Base-by-base conservation (phyloP, 768 basidiomycete genomes). In the Pleurotus platypus region DNA sequence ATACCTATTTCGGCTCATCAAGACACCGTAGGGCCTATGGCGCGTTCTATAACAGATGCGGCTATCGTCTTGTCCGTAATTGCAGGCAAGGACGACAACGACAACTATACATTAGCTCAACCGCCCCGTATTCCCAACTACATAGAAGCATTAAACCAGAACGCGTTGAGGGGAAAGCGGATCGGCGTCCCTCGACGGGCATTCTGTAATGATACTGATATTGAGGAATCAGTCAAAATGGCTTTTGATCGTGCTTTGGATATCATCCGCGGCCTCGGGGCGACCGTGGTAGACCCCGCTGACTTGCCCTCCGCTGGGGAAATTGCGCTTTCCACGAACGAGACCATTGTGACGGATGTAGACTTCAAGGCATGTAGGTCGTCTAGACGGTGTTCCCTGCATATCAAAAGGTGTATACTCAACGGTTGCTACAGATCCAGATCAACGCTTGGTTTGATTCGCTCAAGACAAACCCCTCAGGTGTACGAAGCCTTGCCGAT, bases 271-370 rank as follows among this genome's bases (percentile, higher is more conserved):
- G 59, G 60, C 2, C 68, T 82, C 1, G 80, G 81, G 1, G 79
- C 79, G 0, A 76, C 78, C 1, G 71, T 89, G 3, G 73, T 87
- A 5, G 86, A 89, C 62, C 83, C 85, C 0, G 81, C 84, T 1
- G 82, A 87, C 57, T 68, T 88, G 13, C 79, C 84, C 0, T 79
- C 80, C 24, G 80, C 79, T 2, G 72, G 77, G 0, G 83, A 82
- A 54, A 75, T 83, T 0, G 91, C 91, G 3, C 79, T 96, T 0
- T 85, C 90, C 0, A 77, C 70, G 1, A 72, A 81, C 30, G 84
- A 85, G 67, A 85, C 98, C 58, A 78, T 98, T 48, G 96, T 98
- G 72, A 96, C 96, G 0, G 96, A 98, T 65, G 69, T 73, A 0
- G 85, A 87, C 60, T 83, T 87, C 70, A 87, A 85, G 75, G 86